Percentiles rank a stretch among this genome's conserved stretches.
Evolutionary conservation across 148 eudicot genomes (phyloP).

Genomic region (Dysphania ambrosioides): DNA sequence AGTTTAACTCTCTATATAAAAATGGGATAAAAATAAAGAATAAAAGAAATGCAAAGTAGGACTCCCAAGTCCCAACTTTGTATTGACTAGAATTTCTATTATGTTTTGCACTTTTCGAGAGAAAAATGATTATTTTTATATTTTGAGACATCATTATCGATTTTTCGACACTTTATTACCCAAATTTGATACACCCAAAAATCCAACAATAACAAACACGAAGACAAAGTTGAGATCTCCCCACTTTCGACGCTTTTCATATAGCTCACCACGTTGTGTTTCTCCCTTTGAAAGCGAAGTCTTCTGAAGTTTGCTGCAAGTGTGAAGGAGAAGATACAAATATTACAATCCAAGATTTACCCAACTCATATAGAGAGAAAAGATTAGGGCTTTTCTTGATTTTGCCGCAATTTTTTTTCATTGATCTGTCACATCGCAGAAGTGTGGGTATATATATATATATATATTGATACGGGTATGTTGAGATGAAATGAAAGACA

Average conservation of each 20-base stretch:
- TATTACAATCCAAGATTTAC: not conserved
- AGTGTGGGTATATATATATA: not conserved
- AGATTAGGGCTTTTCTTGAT: conserved; percentile 31
- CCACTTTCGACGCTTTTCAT: conserved; percentile 9
- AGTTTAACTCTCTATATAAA: no score
- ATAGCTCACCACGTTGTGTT: conserved; percentile 32
- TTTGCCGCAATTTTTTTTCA: conserved; percentile 27
- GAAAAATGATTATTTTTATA: conserved; percentile 2
- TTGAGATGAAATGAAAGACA: conserved; percentile 31
- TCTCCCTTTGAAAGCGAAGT: conserved; percentile 52
- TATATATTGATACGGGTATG: conserved; percentile 21
- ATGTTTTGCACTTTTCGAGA: conserved; percentile 8
- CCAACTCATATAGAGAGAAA: conserved; percentile 2
- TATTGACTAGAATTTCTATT: no score
- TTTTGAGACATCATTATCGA: conserved; percentile 14
- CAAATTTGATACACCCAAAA: not conserved
- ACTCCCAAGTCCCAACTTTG: no score
- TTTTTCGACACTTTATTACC: not conserved
- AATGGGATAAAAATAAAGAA: no score
- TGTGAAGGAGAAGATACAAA: conserved; percentile 33
- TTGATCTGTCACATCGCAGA: conserved; percentile 13
- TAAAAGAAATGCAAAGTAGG: no score
- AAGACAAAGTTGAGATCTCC: conserved; percentile 39
- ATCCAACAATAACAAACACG: not conserved
- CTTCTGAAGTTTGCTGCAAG: conserved; percentile 29